phyloP scores from a whole-genome alignment of 1,284 basidiomycete species.

The Sutorius eximius region DNA sequence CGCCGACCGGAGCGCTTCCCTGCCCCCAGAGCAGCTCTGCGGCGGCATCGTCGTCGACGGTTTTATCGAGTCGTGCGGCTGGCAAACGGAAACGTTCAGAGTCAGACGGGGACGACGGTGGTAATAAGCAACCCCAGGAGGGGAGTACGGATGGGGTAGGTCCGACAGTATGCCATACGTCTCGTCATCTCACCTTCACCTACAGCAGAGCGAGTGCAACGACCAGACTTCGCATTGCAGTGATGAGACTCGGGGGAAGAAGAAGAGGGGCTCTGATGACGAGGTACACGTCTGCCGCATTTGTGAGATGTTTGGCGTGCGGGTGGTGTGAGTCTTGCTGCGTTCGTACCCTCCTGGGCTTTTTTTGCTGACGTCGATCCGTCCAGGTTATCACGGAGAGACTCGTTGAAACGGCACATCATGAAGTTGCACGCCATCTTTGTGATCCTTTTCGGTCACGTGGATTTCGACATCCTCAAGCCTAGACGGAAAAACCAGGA shows the following conservation, averaged over 20 bases:
- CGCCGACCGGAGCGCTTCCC: background rate
- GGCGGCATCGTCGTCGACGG: background rate
- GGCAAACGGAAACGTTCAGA: background rate
- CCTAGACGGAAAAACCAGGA: background rate
- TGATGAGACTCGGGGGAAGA: background rate
- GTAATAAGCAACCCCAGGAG: background rate
- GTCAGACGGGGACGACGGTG: background rate
- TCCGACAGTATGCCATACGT: background rate
- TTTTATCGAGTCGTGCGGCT: background rate
- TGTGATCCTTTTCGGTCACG: background rate
- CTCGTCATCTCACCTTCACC: background rate
- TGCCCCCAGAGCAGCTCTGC: background rate
- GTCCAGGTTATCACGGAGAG: conserved; percentile 7
- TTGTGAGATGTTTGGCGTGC: background rate
- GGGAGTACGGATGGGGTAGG: background rate
- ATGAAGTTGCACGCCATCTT: background rate
- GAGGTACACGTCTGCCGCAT: background rate
- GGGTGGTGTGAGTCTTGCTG: background rate
- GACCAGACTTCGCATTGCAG: background rate
- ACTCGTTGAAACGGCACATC: conserved; percentile 11
- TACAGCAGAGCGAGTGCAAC: background rate
- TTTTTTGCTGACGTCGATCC: background rate
- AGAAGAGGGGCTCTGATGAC: background rate
- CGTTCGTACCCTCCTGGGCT: background rate
- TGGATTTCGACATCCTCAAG: background rate